Percentiles rank a stretch among this genome's conserved stretches.
Evolutionary conservation across 331 rosid species (phyloP).

Genomic region (Dryas integrifolia): DNA sequence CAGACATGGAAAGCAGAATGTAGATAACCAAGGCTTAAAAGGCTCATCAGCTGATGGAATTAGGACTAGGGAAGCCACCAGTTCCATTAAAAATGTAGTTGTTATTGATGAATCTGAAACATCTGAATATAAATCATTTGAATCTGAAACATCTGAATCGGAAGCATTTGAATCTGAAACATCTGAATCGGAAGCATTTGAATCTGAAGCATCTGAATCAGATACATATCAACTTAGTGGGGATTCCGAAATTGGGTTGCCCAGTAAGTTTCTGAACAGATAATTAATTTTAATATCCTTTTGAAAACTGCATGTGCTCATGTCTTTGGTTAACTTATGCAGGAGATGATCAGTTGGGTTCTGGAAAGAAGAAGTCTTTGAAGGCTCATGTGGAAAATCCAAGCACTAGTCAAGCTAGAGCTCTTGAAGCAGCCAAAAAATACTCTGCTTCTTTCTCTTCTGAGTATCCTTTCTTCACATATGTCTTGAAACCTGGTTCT

Average conservation of each 20-base stretch:
- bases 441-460: neutral
- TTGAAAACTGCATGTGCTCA: neutral
- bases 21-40: neutral
- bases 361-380: no score
- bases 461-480: neutral
- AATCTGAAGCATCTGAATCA: no score
- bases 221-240: neutral
- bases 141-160: no score
- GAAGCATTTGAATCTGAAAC: no score
- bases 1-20: neutral
- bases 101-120: no score
- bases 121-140: no score
- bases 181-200: no score
- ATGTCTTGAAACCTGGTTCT: neutral
- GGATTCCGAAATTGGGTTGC: neutral
- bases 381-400: no score
- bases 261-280: neutral
- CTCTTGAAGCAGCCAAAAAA: constrained; percentile 8
- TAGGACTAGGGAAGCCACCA: neutral
- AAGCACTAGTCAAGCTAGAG: neutral
- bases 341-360: neutral
- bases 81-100: neutral
- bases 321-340: neutral
- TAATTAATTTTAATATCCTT: neutral
- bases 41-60: neutral